Evolutionary conservation across 495 filamentous ascomycete genomes (phyloP).

Genomic region (Penicillium fimorum): DNA sequence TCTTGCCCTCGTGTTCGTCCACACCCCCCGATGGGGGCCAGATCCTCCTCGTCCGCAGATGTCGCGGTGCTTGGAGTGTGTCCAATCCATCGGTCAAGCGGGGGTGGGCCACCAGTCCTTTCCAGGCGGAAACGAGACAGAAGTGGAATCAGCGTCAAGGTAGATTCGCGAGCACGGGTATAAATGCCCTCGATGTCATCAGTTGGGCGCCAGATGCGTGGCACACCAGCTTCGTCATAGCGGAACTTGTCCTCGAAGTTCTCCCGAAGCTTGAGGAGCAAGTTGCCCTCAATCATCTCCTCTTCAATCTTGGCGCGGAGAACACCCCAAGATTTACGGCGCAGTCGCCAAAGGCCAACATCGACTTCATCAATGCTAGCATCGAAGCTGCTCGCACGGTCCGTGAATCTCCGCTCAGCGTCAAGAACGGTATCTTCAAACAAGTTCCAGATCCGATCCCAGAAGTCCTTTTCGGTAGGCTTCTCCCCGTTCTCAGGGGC

Average conservation of each 20-base stretch:
- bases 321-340: slow-evolving; percentile 91
- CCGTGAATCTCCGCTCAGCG: slow-evolving; percentile 80
- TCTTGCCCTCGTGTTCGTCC: slow-evolving; percentile 91
- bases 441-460: slow-evolving; percentile 92
- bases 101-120: slow-evolving; percentile 68
- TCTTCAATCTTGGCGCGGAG: slow-evolving; percentile 89
- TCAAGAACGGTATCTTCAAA: slow-evolving; percentile 84
- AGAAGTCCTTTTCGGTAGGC: slow-evolving; percentile 78
- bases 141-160: slow-evolving; percentile 83
- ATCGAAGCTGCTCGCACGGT: slow-evolving; percentile 88
- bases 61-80: slow-evolving; percentile 71
- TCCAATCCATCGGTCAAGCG: slow-evolving; percentile 79
- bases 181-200: slow-evolving; percentile 97
- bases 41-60: slow-evolving; percentile 83
- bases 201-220: slow-evolving; percentile 92
- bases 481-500: slow-evolving; percentile 76
- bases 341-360: slow-evolving; percentile 86
- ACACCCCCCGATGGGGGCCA: slow-evolving; percentile 83
- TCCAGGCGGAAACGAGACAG: slow-evolving; percentile 78
- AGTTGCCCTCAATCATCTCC: slow-evolving; percentile 95
- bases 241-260: slow-evolving; percentile 99
- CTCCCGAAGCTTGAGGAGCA: slow-evolving; percentile 91
- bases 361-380: slow-evolving; percentile 89
- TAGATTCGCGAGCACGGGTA: slow-evolving; percentile 86
- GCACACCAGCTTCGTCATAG: slow-evolving; percentile 92